Evolutionary conservation across 352 stramenopile species (phyloP), one percentile per base, ranked within the genome.

Genomic region (Pythium insidiosum): DNA sequence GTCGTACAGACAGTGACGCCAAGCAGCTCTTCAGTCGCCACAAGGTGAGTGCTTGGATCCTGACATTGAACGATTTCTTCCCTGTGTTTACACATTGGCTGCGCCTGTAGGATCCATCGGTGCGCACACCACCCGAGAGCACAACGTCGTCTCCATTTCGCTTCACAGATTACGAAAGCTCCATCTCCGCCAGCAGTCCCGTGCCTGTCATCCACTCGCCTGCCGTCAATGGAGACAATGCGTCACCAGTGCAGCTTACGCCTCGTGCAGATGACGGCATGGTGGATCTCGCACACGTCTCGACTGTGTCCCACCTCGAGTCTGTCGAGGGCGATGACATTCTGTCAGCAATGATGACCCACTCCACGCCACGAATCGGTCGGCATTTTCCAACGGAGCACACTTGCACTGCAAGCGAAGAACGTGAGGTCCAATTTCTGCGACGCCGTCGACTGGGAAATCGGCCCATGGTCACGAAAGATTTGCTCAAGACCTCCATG

Each of bases 251-350:
- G 13, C 34, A 53, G 31, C 43, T 36, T 18, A 36, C 26, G 2
- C 53, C 53, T 4, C 45, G 46, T 15, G 36, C 20, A 3, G 56
- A 58, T 4, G 59, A 74, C 21, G 64, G 46, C 2, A 57, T 77
- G 15, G 61, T 84, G n/a, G 66, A 84, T 38, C 47, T 84, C 22
- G 50, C 61, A 11, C 37, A 51, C 6, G 50, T 78, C 15, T 30
- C 43, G 13, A 57, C 75, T 11, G 58, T 76, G 7, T 56, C 57
- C 1, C 37, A 39, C 1, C 50, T 85, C 0, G 76, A 84, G 51
- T 82, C 67, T 5, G 61, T 88, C 9, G 75, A 88, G 36, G 75
- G 75, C n/a, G 59, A 71, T 20, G 70, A 61, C 23, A 88, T 88
- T 36, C 26, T 84, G 6, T 45, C 73, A 13, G 59, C 63, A 24